Evolutionary conservation across 2,329 filamentous ascomycete species (phyloP).

Genomic region (Dactylellina drechsleri): DNA sequence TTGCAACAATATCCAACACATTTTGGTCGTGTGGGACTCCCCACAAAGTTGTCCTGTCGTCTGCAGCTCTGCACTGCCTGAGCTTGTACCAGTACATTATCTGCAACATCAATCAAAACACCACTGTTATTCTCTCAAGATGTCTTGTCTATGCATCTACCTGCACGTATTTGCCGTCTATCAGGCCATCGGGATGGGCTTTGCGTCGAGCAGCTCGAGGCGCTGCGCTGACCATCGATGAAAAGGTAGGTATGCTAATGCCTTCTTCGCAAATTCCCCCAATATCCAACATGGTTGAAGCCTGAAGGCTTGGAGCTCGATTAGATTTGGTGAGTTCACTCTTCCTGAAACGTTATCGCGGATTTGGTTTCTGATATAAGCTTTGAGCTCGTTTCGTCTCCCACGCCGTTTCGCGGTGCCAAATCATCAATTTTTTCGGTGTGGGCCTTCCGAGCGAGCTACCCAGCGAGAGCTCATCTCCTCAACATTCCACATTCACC

Average conservation of each 20-base stretch:
- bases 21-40: background rate
- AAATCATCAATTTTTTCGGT: conserved; percentile 30
- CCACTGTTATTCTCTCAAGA: conserved; percentile 28
- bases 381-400: conserved; percentile 33
- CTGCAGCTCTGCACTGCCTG: too few relatives aligned
- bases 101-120: conserved; percentile 9
- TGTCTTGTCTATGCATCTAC: conserved; percentile 29
- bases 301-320: conserved; percentile 1
- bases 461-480: conserved; percentile 54
- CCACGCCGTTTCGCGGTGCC: conserved; percentile 39
- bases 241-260: conserved; percentile 9
- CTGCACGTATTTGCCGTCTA: conserved; percentile 27
- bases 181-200: conserved; percentile 30
- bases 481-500: conserved; percentile 42
- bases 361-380: conserved; percentile 36
- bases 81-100: conserved; percentile 38
- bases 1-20: conserved; percentile 2
- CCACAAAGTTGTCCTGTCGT: too few relatives aligned
- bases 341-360: conserved; percentile 12
- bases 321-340: background rate
- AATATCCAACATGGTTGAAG: conserved; percentile 5
- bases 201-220: conserved; percentile 30
- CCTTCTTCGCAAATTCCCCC: conserved; percentile 19
- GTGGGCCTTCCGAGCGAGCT: conserved; percentile 28
- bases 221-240: conserved; percentile 32